These are phyloP conservation scores for Bacterosira constricta DNA, from an alignment of 108 stramenopile genomes.

Conservation along the genomic window DNA sequence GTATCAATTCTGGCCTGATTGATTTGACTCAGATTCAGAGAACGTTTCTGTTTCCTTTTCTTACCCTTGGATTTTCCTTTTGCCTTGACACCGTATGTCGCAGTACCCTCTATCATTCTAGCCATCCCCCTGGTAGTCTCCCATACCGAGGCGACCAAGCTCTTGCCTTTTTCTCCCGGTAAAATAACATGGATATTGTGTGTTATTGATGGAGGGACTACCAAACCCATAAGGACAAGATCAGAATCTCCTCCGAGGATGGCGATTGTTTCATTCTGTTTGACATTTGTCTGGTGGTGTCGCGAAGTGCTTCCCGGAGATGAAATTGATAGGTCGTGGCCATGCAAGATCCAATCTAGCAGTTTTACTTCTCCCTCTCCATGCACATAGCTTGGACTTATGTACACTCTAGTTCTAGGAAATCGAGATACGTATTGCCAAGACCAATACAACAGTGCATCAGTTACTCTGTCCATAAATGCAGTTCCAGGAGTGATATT, in stretches of 20 bases:
- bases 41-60: background rate
- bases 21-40: constrained; percentile 18
- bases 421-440: constrained; percentile 67
- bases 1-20: constrained; percentile 70
- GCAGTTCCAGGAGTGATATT: constrained; percentile 80
- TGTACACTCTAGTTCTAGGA: constrained; percentile 60
- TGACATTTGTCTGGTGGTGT: constrained; percentile 17
- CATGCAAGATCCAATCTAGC: constrained; percentile 76
- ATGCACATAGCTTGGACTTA: constrained; percentile 72
- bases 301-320: background rate
- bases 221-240: constrained; percentile 83
- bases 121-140: constrained; percentile 65
- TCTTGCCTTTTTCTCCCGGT: constrained; percentile 47
- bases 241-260: constrained; percentile 90
- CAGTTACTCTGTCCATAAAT: constrained; percentile 68
- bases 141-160: constrained; percentile 64
- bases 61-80: background rate
- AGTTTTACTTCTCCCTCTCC: constrained; percentile 94
- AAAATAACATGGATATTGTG: constrained; percentile 84
- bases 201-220: constrained; percentile 67
- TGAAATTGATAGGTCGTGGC: constrained; percentile 14
- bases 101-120: constrained; percentile 31
- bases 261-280: constrained; percentile 63
- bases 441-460: constrained; percentile 85
- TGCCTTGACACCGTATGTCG: constrained; percentile 16